Percentiles rank a stretch among this genome's conserved stretches.
These are phyloP conservation scores for Solidago caesia DNA, from an alignment of 129 eudicot species.

Conservation along the genomic window DNA sequence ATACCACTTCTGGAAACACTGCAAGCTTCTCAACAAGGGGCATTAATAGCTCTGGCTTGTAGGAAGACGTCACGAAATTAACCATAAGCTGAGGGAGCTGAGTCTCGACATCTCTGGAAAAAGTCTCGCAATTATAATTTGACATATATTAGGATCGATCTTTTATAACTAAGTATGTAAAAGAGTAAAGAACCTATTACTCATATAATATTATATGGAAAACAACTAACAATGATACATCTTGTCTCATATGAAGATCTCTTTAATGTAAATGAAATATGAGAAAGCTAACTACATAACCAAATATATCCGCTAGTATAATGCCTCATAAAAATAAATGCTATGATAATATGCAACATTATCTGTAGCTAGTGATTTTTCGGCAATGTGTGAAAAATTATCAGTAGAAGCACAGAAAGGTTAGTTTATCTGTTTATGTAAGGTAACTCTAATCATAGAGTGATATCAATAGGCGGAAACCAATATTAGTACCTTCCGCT, in stretches of 20 bases:
- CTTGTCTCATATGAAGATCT: background rate
- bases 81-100: slow-evolving; percentile 80
- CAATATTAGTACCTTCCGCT: slow-evolving; percentile 68
- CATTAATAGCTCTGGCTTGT: slow-evolving; percentile 74
- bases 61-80: slow-evolving; percentile 89
- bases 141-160: slow-evolving; percentile 6
- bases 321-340: too few relatives aligned
- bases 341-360: too few relatives aligned
- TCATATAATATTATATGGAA: background rate
- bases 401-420: too few relatives aligned
- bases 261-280: background rate
- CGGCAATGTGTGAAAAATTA: too few relatives aligned
- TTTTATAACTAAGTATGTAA: background rate
- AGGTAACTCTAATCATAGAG: background rate
- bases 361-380: too few relatives aligned
- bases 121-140: slow-evolving; percentile 11
- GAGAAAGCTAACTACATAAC: too few relatives aligned
- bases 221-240: background rate
- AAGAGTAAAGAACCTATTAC: slow-evolving; percentile 1
- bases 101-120: slow-evolving; percentile 61
- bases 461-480: background rate
- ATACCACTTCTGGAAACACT: slow-evolving; percentile 75
- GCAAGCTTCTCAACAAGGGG: slow-evolving; percentile 79
- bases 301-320: too few relatives aligned
- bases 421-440: background rate